Conservation (phyloP, 768 basidiomycete species). For the Boletus sp. region DNA sequence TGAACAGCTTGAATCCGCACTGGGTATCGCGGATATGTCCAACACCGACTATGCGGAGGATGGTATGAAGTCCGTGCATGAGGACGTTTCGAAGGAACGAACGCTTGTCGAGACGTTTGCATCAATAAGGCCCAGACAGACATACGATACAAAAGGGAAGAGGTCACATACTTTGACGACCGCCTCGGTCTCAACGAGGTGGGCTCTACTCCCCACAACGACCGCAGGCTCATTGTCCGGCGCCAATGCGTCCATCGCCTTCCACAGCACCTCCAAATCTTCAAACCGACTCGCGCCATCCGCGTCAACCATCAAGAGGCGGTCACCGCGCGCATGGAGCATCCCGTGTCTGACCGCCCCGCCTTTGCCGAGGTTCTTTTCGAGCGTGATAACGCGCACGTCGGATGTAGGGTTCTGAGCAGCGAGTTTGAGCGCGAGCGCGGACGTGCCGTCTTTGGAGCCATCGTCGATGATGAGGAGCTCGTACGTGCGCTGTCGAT, state of each 20-base stretch:
- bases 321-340: slow-evolving; percentile 70
- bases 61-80: slow-evolving; percentile 91
- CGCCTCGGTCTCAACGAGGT: slow-evolving; percentile 87
- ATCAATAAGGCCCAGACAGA: neutral
- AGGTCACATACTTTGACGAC: slow-evolving; percentile 73
- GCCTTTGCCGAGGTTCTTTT: slow-evolving; percentile 86
- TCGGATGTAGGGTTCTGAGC: slow-evolving; percentile 50
- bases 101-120: slow-evolving; percentile 47
- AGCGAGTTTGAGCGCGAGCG: slow-evolving; percentile 62
- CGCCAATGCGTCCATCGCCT: slow-evolving; percentile 61
- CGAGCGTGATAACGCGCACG: slow-evolving; percentile 75
- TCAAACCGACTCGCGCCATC: slow-evolving; percentile 89
- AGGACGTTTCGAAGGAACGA: slow-evolving; percentile 85
- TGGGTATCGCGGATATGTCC: slow-evolving; percentile 92
- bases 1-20: slow-evolving; percentile 96
- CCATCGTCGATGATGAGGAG: slow-evolving; percentile 91
- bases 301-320: slow-evolving; percentile 90
- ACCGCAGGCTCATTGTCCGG: slow-evolving; percentile 52
- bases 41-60: slow-evolving; percentile 85
- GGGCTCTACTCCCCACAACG: slow-evolving; percentile 86
- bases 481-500: slow-evolving; percentile 50
- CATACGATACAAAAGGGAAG: neutral
- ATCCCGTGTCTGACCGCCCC: slow-evolving; percentile 92
- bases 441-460: slow-evolving; percentile 70
- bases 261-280: slow-evolving; percentile 79